phyloP scores from a whole-genome alignment of 2,329 filamentous ascomycete species.

The Xylariales sp. region DNA sequence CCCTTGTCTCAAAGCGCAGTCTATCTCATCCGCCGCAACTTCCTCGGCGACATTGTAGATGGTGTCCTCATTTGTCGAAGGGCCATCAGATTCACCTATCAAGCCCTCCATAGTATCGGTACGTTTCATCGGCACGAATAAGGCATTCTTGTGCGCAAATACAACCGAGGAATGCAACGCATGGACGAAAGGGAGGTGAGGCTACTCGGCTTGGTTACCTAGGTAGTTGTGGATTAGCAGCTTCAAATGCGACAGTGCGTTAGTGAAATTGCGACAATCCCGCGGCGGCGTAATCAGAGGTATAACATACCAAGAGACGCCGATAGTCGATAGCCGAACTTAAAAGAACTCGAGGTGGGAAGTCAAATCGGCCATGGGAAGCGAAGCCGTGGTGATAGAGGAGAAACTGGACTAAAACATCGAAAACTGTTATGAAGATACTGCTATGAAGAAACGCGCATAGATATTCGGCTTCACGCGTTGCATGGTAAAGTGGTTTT shows the following conservation, averaged over 20 bases:
- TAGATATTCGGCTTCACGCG: constrained; percentile 33
- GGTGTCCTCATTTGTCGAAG: not conserved
- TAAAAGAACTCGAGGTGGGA: not conserved
- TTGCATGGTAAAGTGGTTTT: constrained; percentile 24
- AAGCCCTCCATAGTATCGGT: constrained; percentile 19
- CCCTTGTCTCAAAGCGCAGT: constrained; percentile 19
- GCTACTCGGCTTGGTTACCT: constrained; percentile 4
- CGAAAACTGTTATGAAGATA: not conserved
- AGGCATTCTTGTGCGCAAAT: constrained; percentile 8
- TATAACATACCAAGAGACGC: constrained; percentile 8
- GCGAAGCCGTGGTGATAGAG: not conserved
- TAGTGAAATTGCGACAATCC: constrained; percentile 5
- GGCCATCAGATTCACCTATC: not conserved
- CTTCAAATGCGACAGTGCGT: constrained; percentile 17
- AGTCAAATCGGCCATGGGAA: not conserved
- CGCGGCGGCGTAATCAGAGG: not conserved
- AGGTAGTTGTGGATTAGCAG: constrained; percentile 4
- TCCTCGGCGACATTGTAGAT: constrained; percentile 7
- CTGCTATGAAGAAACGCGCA: constrained; percentile 32
- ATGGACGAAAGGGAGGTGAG: constrained; percentile 17
- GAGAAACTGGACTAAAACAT: not conserved
- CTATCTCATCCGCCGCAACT: constrained; percentile 7
- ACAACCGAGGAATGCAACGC: not conserved
- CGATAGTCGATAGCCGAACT: not conserved
- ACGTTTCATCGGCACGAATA: not conserved